phyloP scores from a whole-genome alignment of 768 basidiomycete species.

The Pleurotus platypus region DNA sequence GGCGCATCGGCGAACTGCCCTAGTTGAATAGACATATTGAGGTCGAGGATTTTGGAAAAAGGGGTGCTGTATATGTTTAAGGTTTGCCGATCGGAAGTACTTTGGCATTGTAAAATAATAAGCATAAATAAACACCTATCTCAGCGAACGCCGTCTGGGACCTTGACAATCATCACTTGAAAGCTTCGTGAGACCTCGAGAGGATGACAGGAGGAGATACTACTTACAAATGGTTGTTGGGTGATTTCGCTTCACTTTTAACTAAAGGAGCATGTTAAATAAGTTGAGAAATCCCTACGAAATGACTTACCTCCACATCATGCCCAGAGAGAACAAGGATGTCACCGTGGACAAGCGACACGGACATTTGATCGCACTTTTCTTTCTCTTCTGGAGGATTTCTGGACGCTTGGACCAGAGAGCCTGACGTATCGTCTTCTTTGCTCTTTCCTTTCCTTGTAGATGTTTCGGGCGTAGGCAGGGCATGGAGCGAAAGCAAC shows the following conservation, averaged over 20 bases:
- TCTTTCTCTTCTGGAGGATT: neutral
- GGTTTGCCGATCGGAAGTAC: too few species aligned
- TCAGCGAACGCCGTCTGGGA: neutral
- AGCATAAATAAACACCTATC: neutral
- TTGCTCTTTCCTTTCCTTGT: too few species aligned
- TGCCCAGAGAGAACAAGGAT: neutral
- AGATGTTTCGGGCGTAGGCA: constrained; percentile 4
- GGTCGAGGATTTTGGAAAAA: constrained; percentile 20
- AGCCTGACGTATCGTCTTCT: neutral
- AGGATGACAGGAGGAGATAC: neutral
- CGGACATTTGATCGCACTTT: neutral
- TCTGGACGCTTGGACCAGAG: neutral
- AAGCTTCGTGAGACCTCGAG: too few species aligned
- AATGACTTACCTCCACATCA: neutral
- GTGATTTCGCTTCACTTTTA: neutral
- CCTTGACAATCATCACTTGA: neutral
- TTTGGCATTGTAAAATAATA: neutral
- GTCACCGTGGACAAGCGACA: constrained; percentile 4
- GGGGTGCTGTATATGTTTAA: too few species aligned
- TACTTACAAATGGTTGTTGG: neutral
- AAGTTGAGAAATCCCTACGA: neutral
- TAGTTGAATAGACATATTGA: constrained; percentile 29
- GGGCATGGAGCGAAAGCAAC: constrained; percentile 23
- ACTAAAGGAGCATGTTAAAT: neutral
- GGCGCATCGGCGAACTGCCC: constrained; percentile 66